phyloP scores from a whole-genome alignment of 176 grass and related monocot genomes.

The Tillandsia fasciculata region DNA sequence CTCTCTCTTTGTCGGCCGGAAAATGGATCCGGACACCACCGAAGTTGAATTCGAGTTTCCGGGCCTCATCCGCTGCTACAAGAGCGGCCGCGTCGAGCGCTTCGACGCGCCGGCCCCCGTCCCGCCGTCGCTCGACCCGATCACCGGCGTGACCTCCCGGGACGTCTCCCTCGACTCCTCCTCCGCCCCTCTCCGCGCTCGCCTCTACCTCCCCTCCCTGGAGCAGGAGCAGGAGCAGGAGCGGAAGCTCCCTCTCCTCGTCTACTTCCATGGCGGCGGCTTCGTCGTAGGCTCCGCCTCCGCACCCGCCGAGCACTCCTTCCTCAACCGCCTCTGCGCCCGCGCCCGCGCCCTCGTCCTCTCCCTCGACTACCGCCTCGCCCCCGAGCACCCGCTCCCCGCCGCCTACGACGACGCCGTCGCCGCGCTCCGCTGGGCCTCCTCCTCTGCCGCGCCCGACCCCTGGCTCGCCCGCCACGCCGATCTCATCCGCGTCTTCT shows the following conservation, averaged over 20 bases:
- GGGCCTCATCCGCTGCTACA: slow-evolving; percentile 44
- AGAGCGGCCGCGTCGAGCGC: slow-evolving; percentile 61
- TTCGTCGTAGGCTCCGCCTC: slow-evolving; percentile 32
- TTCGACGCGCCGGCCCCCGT: slow-evolving; percentile 11
- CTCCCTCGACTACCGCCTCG: slow-evolving; percentile 61
- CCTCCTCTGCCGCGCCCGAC: slow-evolving; percentile 19
- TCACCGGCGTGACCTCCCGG: slow-evolving; percentile 41
- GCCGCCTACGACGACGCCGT: slow-evolving; percentile 44
- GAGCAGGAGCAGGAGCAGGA: neutral
- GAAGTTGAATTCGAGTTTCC: slow-evolving; percentile 46
- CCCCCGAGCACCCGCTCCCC: slow-evolving; percentile 52
- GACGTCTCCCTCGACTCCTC: slow-evolving; percentile 42
- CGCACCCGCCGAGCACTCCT: slow-evolving; percentile 30
- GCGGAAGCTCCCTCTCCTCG: slow-evolving; percentile 37
- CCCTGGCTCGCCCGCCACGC: slow-evolving; percentile 23
- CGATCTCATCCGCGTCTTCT: slow-evolving; percentile 24
- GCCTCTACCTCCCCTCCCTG: slow-evolving; percentile 48
- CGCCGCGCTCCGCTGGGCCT: slow-evolving; percentile 28
- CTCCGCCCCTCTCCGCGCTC: slow-evolving; percentile 42
- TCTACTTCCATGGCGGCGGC: slow-evolving; percentile 51
- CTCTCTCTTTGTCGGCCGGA: neutral
- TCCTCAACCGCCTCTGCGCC: slow-evolving; percentile 35
- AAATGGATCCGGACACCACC: slow-evolving; percentile 24
- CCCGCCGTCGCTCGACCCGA: slow-evolving; percentile 41
- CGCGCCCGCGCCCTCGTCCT: slow-evolving; percentile 33